Conservation (phyloP, 2,329 filamentous ascomycete species). For the Knufia fluminis region DNA sequence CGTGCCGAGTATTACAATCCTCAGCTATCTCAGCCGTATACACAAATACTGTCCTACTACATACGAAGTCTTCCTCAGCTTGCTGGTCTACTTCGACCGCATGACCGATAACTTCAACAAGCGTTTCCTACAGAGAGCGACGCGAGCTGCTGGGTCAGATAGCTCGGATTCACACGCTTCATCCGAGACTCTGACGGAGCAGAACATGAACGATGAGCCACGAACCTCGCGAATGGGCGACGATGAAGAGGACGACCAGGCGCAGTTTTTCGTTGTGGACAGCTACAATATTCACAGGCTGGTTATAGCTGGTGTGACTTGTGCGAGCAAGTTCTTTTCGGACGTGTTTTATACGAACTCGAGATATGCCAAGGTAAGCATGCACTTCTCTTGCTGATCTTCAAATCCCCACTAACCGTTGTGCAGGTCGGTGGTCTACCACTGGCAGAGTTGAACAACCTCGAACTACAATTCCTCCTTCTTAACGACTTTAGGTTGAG, state of each 20-base stretch:
- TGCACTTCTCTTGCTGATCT: background rate
- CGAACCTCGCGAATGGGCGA: background rate
- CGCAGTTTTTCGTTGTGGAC: slow-evolving; percentile 82
- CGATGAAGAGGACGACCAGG: slow-evolving; percentile 21
- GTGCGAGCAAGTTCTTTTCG: slow-evolving; percentile 98
- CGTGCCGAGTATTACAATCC: slow-evolving; percentile 89
- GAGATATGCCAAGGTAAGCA: slow-evolving; percentile 87
- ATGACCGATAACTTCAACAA: slow-evolving; percentile 97
- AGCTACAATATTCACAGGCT: slow-evolving; percentile 98
- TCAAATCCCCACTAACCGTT: slow-evolving; percentile 16
- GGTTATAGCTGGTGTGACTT: slow-evolving; percentile 94
- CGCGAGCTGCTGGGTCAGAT: slow-evolving; percentile 3
- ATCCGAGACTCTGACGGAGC: slow-evolving; percentile 6
- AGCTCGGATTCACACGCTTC: slow-evolving; percentile 4
- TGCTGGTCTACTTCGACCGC: slow-evolving; percentile 94
- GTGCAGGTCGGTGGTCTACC: slow-evolving; percentile 83
- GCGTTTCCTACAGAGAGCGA: slow-evolving; percentile 6
- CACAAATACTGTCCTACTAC: slow-evolving; percentile 99
- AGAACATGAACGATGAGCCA: slow-evolving; percentile 6
- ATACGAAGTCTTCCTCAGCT: slow-evolving; percentile 91
- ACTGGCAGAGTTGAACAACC: slow-evolving; percentile 82
- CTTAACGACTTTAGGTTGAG: slow-evolving; percentile 93
- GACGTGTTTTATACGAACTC: slow-evolving; percentile 99
- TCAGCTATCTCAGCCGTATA: slow-evolving; percentile 90
- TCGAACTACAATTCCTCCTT: slow-evolving; percentile 90